A percentile compares a stretch with the other conserved stretches of the same genome.
Evolutionary conservation across 208 protist genomes (phyloP).

Genomic region (Wallacemonas sp.): DNA sequence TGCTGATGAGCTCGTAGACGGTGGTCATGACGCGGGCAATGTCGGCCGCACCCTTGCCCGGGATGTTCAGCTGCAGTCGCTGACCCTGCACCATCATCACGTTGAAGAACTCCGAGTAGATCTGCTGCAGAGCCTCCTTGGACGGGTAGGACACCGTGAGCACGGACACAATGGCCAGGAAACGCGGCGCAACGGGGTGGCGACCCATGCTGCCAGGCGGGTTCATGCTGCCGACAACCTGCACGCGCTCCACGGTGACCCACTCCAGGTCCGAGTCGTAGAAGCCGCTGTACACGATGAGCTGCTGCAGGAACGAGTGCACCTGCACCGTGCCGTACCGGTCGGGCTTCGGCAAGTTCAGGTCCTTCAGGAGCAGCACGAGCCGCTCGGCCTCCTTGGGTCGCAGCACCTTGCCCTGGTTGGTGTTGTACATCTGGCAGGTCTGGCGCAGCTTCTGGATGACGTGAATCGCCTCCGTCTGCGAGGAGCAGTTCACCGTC

Average conservation of each 20-base stretch:
- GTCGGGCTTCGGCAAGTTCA: constrained; percentile 98
- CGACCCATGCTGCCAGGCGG: constrained; percentile 94
- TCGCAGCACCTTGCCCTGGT: constrained; percentile 93
- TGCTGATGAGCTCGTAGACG: constrained; percentile 91
- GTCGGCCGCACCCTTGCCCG: constrained; percentile 72
- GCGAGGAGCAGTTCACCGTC: constrained; percentile 95
- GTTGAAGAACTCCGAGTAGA: constrained; percentile 95
- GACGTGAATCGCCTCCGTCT: constrained; percentile 95
- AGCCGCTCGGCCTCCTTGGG: constrained; percentile 96
- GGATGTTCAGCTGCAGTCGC: constrained; percentile 65
- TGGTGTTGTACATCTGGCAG: constrained; percentile 92
- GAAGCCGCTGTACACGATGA: constrained; percentile 96
- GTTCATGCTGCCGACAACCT: constrained; percentile 97
- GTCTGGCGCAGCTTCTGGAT: constrained; percentile 96
- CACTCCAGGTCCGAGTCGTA: constrained; percentile 97
- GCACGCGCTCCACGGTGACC: constrained; percentile 94
- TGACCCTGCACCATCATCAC: constrained; percentile 90
- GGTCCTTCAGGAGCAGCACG: constrained; percentile 96
- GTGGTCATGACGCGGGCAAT: constrained; percentile 94
- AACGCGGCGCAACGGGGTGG: constrained; percentile 93
- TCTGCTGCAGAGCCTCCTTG: constrained; percentile 89
- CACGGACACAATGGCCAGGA: constrained; percentile 96
- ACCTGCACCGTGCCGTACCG: constrained; percentile 97
- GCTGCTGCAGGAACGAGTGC: constrained; percentile 97
- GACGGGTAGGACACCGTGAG: constrained; percentile 94